Evolutionary conservation across 2,329 filamentous ascomycete species (phyloP), one percentile per base, ranked within the genome.

Genomic region (Cladophialophora immunda): DNA sequence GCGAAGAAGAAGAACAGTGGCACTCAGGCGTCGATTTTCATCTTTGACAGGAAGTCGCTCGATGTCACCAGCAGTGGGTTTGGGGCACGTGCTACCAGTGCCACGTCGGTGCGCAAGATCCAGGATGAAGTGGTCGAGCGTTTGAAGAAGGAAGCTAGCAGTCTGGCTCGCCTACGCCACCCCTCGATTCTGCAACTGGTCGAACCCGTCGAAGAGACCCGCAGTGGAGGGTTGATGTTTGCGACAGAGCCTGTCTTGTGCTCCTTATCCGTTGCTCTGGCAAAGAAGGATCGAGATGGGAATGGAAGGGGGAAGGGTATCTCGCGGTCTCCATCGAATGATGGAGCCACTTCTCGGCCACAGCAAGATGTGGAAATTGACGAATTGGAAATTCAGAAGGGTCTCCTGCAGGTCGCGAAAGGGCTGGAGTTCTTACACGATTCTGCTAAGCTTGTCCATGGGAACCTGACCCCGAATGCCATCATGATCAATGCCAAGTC

Each of bases 311-410:
- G 65, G 13, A 52, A 66, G 32, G 53, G 58, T 22, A 34, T 58
- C 27, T 62, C 65, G 13, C 85, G 87, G 66, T 81, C 85, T 15
- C 87, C 89, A 41, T 68, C 66, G 5, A 64, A 68, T 32, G 68
- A 70, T 58, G 89, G 91, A 7, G 84, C 32, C 19, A 92, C 92
- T 38, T 88, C 87, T 58, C 85, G 88, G 71, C 86, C 89, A 73
- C 84, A 92, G 73, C 86, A 92, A 73, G 94, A 98, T 75, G 80
- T 97, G 15, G 94, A 98, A 77, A 92, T 99, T 68, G 95, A 99
- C 76, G 95, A 98, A 80, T 83, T 99, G 66, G 95, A 99, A 79
- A 96, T 98, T 73, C 95, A 99, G 78, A 99, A 99, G 80, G 95
- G 95, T 0, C 79, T 99, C 69, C 81, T 98, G 68, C 95, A 99